Evolutionary conservation across 257 asterid genomes (phyloP), one percentile per base, ranked within the genome.

Genomic region (Solanum rostratum): DNA sequence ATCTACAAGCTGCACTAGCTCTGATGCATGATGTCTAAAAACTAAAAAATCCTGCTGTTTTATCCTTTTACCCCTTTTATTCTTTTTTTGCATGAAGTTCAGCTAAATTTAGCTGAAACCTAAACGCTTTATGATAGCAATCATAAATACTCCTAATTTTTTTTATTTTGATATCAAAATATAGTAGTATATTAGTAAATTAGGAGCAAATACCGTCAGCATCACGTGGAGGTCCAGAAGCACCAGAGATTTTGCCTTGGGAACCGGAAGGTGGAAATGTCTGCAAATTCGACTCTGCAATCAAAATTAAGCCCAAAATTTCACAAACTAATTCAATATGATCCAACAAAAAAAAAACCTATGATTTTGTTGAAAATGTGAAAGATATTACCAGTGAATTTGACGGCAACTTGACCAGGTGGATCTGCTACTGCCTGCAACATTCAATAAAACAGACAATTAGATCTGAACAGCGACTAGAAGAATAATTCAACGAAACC

Each of bases 211-310:
- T 93, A 96, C 99, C 99, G 74, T 96, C 99, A 1, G 96, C 97
- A 87, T 95, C 99, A 12, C 99, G 98, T 84, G 99, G 99, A n/a
- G 99, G 98, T 53, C 94, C 91, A 73, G 94, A 86, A 50, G 88
- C 94, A 80, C 93, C 91, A 22, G 98, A 87, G 89, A 97, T 95
- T 95, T 96, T 97, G 57, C 98, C 98, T 78, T 93, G 97, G 65
- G 94, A 82, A 79, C 91, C 93, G 10, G 96, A 85, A 60, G 98
- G 97, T 19, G 98, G 98, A 92, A 97, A 97, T 37, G 97, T 92
- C 92, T 97, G 99, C 88, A 95, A 93, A 92, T 92, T 97, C 85
- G 98, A 97, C 50, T 97, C 98, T 95, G 91, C 43, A 83, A 80
- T 63, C 29, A 66, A 90, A 86, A 71, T 81, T 20, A 84, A 82